phyloP scores from a whole-genome alignment of 2,329 filamentous ascomycete genomes.

The Bipolaris zeicola region DNA sequence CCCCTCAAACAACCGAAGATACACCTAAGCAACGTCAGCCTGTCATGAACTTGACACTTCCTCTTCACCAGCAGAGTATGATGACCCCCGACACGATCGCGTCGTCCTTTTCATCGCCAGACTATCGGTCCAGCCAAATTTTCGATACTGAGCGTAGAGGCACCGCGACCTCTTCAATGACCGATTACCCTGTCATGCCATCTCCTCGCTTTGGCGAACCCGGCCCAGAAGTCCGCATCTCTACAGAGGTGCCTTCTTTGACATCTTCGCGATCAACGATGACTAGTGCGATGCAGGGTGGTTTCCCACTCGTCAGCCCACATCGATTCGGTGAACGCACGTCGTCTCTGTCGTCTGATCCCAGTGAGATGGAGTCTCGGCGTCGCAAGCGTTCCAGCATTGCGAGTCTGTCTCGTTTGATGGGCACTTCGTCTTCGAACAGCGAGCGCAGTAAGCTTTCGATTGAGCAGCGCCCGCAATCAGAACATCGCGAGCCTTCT shows the following conservation, averaged over 20 bases:
- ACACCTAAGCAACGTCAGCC: conserved; percentile 46
- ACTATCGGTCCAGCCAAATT: conserved; percentile 65
- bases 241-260: conserved; percentile 75
- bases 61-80: conserved; percentile 53
- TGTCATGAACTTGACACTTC: conserved; percentile 46
- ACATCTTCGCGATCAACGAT: conserved; percentile 80
- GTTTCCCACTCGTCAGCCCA: conserved; percentile 48
- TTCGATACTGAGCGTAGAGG: conserved; percentile 74
- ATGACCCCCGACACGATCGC: conserved; percentile 70
- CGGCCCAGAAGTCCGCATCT: conserved; percentile 72
- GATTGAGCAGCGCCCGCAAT: conserved; percentile 62
- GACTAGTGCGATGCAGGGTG: conserved; percentile 69
- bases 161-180: conserved; percentile 74
- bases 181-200: conserved; percentile 72
- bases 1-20: conserved; percentile 38
- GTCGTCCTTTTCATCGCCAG: conserved; percentile 67
- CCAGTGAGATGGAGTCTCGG: conserved; percentile 54
- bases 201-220: conserved; percentile 76
- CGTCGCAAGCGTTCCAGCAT: conserved; percentile 76
- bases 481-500: conserved; percentile 61
- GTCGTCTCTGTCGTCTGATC: conserved; percentile 50
- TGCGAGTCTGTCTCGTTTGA: conserved; percentile 75
- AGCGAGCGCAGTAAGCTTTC: conserved; percentile 77
- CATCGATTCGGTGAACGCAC: conserved; percentile 52
- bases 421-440: conserved; percentile 67